Evolutionary conservation across 345 rosid genomes (phyloP), one percentile per base, ranked within the genome.

Genomic region (Noccaea bulbosa): DNA sequence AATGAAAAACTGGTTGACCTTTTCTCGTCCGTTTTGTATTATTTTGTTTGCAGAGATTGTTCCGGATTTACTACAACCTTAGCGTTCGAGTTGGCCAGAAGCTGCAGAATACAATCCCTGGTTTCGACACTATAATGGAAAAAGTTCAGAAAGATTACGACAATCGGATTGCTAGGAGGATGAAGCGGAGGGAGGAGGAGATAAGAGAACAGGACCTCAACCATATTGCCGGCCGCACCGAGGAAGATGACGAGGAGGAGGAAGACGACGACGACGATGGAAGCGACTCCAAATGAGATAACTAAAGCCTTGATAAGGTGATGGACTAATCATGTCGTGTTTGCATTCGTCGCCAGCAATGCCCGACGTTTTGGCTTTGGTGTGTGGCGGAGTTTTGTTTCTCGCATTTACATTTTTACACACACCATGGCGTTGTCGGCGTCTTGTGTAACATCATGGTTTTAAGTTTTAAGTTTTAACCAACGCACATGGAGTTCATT

Each of bases 81-180:
- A 83, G 87, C 70, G 54, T 51, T 14, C 58, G 38, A 60, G 85
- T 80, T 17, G 77, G 48, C 51, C 22, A 61, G 60, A 79, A 78
- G 72, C 72, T 87, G 63, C 70, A 69, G 38, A 58, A 54, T 49
- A 77, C 87, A 35, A 9, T 88, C 55, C 93, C 96, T 15, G 97
- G 96, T 64, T 86, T 88, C 38, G 15, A 43, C 61, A 61, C 43
- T 47, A 38, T 87, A 70, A 62, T 86, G 88, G 83, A 86, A 38
- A 84, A 82, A 78, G 87, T 87, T 16, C 64, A 69, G 1, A 78
- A 75, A 45, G 88, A 88, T 20, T 40, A 66, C 9, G 77, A 46
- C 4, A 58, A 52, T 16, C 80, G 83, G 54, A 60, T 69, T 5
- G 84, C 78, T 33, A 67, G 56, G 52, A 80, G 78, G 49, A 70